Base-by-base conservation (phyloP, 2,329 filamentous ascomycete species). In the Nectriaceae sp. region DNA sequence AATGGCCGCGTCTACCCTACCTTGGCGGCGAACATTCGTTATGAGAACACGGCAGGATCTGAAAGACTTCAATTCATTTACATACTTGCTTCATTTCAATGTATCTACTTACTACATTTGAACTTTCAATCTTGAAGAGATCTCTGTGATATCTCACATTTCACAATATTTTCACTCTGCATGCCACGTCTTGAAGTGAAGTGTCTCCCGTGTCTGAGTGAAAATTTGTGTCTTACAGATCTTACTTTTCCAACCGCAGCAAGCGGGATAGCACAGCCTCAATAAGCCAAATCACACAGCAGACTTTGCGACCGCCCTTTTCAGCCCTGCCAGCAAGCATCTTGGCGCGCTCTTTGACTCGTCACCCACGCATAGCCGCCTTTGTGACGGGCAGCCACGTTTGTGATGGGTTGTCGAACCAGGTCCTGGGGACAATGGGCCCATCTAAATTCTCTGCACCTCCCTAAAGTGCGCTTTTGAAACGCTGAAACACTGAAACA, bases 1-100 rank as follows among this genome's bases (percentile, higher is more conserved):
- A 44, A 31, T 21, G 33, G 24, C 26, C 26, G 26, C 8, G 40
- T 42, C 36, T 53, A 53, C 35, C 33, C 16, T 37, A 16, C n/a
- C n/a, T n/a, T 11, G 33, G 26, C 15, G 15, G 26, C 26, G 15
- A 31, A 15, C 10, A 15, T 15, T 31, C 26, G 26, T 18, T 37
- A 37, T 37, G 33, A 37, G 11, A 11, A 18, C 18, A 37, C 33
- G 33, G 18, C 33, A 18, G 33, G 33, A 37, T 11, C 10, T 11
- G 6, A 37, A 37, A 37, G 11, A 11, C 33, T 37, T 37, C 33
- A 37, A 31, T 37, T 37, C 33, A 11, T 6, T 37, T 11, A 11
- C 16, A 37, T 37, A 37, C 18, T 37, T 31, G n/a, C 26, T 31
- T 31, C 26, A 31, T 31, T 8, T 10, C 26, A 15, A 31, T 31